Conservation (phyloP, 169 alveolate species). For the Miamiensis avidus region DNA sequence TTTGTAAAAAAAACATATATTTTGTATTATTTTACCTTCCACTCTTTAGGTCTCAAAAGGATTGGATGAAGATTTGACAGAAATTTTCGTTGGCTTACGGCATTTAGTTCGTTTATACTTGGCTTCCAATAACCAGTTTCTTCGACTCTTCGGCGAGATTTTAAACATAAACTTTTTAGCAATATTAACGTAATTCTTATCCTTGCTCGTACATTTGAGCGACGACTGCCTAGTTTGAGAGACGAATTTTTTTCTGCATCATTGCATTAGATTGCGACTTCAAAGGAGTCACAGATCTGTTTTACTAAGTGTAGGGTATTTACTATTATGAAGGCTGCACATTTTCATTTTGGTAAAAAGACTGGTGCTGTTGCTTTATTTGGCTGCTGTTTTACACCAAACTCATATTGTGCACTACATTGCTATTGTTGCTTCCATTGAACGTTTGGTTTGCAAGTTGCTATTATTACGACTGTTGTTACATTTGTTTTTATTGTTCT, state of each 20-base stretch:
- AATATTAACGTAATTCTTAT: not conserved
- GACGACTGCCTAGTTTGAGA: not conserved
- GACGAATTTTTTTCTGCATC: not conserved
- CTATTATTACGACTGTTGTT: not conserved
- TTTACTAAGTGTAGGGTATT: not conserved
- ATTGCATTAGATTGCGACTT: not conserved
- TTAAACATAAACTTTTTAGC: not conserved
- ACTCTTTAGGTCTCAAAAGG: conserved; percentile 19
- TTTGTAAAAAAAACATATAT: no score
- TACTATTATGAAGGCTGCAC: not conserved
- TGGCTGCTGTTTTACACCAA: no score
- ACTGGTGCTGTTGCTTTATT: not conserved
- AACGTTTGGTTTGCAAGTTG: not conserved
- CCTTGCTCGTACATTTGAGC: not conserved
- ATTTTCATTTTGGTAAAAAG: not conserved
- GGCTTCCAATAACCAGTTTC: conserved; percentile 11
- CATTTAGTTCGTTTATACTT: not conserved
- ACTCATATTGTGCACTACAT: no score
- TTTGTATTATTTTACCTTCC: not conserved
- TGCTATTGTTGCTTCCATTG: not conserved
- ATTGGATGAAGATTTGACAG: conserved; percentile 4
- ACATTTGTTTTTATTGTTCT: not conserved
- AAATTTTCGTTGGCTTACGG: not conserved
- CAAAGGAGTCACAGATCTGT: not conserved
- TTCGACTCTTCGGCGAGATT: conserved; percentile 36